Base-by-base conservation (phyloP, 1,284 basidiomycete species). In the Rhodotorula sp. region DNA sequence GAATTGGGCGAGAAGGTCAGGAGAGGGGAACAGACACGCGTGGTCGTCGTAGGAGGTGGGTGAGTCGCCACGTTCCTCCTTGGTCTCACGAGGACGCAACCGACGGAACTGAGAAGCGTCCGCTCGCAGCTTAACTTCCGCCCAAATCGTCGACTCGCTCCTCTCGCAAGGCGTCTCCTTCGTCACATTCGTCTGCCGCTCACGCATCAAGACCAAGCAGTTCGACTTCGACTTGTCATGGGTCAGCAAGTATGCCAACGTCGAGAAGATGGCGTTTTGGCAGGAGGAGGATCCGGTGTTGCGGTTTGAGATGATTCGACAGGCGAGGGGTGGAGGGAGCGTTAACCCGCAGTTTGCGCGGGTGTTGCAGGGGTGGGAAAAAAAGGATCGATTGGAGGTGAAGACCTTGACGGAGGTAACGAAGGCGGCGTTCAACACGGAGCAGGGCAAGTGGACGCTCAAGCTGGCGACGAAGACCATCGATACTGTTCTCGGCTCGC, bases 41-140 rank as follows among this genome's bases (percentile, higher is more conserved):
- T 78, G n/a, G 67, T 80, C 16, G 75, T 81, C 8, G 73, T 81
- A 24, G 80, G 80, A 7, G 80, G 80, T 37, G 80, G 76, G 61
- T 71, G 31, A 61, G 68, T 57, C 26, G 40, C 40, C 10, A 7
- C 15, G 15, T 52, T 50, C 46, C 28, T 51, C 24, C 7, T 28
- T n/a, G 34, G 15, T 16, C 1, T 37, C 24, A 4, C 31, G 6
- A 20, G n/a, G 15, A 15, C 7, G 10, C 20, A 46, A 10, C 11
- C 20, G 0, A 7, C 48, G 60, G 57, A 24, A 44, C 51, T 2
- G 2, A 22, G 13, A 10, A 3, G 7, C 10, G 34, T 34, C 34
- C 34, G 6, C 34, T 34, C 34, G 4, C 60, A 75, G 80, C 0
- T 76, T 81, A 28, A 80, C 80, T 5, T 80, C 80, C 9, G 80